Evolutionary conservation across 768 basidiomycete genomes (phyloP), one percentile per base, ranked within the genome.

Genomic region (Mycena capillaripes): DNA sequence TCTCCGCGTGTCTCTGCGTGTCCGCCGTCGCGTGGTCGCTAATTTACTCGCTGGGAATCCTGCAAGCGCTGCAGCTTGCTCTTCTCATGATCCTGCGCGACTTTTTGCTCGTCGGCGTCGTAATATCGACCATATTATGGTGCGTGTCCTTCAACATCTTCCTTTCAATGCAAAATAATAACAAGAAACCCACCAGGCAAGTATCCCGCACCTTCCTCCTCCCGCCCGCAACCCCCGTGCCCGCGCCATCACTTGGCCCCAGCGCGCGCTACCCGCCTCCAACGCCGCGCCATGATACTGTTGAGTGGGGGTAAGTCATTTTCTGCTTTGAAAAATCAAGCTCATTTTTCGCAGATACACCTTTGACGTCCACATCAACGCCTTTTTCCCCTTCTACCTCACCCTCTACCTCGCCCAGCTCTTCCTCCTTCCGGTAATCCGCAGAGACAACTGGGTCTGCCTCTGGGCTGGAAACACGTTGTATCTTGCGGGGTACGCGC

Each of bases 281-380:
- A 94, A 19, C 81, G 93, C 61, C 74, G 55, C 60, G 74, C 25
- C 74, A 72, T 58, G 74, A 75, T 8, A 23, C 66, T 7, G 70
- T 75, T 62, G 74, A 72, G 64, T 75, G 74, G 74, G 74, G 74
- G 69, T 70, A 55, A 27, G 68, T 55, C 10, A 38, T 27, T 29
- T 91, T 92, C 0, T 91, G 93, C 16, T 89, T 93, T n/a, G n/a
- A n/a, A n/a, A n/a, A 14, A 89, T 91, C 32, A 87, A 91, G 14
- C 42, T 14, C 89, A 88, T 0, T 87, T 19, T 14, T 11, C n/a
- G 89, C n/a, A 52, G 83, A 83, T 99, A 98, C 81, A 96, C 95
- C 16, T 97, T 99, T 78, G 97, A 99, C 81, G 94, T 98, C 19
- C 97, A 98, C 82, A 97, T 94, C 70, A 98, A 99, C 78, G 93